Percentiles rank a stretch among this genome's conserved stretches.
Conservation (phyloP, 2,329 filamentous ascomycete genomes). For the Aspergillus sp. region DNA sequence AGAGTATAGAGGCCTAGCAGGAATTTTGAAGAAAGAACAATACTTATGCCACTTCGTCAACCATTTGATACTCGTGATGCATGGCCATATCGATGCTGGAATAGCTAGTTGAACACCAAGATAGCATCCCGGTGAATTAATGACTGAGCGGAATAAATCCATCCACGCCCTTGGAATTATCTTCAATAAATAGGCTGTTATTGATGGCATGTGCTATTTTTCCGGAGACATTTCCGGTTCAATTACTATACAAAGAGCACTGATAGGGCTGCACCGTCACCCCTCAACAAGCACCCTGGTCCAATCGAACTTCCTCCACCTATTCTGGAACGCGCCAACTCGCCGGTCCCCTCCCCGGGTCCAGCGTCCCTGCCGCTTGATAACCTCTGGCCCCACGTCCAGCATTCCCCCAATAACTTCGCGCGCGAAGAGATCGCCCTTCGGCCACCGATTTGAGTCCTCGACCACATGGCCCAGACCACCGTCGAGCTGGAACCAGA, state of each 20-base stretch:
- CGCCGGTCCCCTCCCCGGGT: constrained; percentile 63
- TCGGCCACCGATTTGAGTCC: constrained; percentile 80
- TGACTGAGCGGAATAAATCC: too few relatives aligned
- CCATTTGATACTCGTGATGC: too few relatives aligned
- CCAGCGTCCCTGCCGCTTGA: constrained; percentile 92
- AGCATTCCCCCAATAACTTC: constrained; percentile 93
- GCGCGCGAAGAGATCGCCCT: constrained; percentile 86
- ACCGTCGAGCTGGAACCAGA: constrained; percentile 90
- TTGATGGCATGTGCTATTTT: too few relatives aligned
- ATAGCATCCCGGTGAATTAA: too few relatives aligned
- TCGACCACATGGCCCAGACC: constrained; percentile 92
- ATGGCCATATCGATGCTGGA: too few relatives aligned
- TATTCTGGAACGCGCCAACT: constrained; percentile 74
- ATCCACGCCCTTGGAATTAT: too few relatives aligned
- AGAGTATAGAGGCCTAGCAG: background rate
- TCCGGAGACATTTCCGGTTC: too few relatives aligned
- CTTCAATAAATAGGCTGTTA: too few relatives aligned
- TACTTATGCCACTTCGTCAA: background rate
- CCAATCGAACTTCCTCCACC: constrained; percentile 95
- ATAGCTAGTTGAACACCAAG: too few relatives aligned
- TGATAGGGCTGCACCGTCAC: constrained; percentile 13
- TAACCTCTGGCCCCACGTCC: constrained; percentile 74
- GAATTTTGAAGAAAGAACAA: background rate
- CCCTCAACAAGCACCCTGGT: constrained; percentile 61
- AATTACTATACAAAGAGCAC: background rate